Conservation (phyloP, 371 early-diverging fungal genomes). For the Catenaria anguillulae region DNA sequence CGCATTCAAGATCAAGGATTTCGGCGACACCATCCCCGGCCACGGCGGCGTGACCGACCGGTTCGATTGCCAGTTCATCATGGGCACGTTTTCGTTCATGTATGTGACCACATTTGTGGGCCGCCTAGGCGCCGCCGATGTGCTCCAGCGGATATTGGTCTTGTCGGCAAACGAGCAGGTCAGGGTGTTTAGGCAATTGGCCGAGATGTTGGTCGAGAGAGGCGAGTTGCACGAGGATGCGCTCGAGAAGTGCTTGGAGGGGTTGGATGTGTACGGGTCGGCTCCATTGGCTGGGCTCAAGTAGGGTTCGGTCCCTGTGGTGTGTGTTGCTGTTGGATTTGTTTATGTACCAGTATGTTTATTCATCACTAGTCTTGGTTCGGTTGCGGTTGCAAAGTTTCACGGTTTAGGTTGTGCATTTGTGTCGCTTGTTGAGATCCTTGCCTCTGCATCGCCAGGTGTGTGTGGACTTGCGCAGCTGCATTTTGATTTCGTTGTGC, state of each 20-base stretch:
- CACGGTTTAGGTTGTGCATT: no score
- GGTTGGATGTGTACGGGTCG: no score
- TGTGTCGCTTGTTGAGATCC: no score
- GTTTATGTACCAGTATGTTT: no score
- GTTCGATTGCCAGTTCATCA: constrained; percentile 93
- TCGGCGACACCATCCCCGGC: constrained; percentile 93
- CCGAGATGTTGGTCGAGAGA: neutral
- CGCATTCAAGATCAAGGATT: constrained; percentile 97
- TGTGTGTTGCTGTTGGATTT: no score
- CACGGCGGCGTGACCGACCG: constrained; percentile 98
- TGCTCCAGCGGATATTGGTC: neutral
- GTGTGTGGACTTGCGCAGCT: no score
- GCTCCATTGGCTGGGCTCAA: no score
- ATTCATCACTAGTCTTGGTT: no score
- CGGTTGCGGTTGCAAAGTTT: no score
- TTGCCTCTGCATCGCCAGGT: no score
- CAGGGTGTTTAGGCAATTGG: neutral
- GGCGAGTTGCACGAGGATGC: neutral
- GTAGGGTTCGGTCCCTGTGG: no score
- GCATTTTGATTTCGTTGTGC: no score
- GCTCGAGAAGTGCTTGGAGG: neutral
- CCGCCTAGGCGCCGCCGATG: neutral
- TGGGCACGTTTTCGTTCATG: constrained; percentile 13
- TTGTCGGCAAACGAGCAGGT: neutral
- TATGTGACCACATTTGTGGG: constrained; percentile 5